Percentiles rank a stretch among this genome's conserved stretches.
Conservation (phyloP, 2,329 filamentous ascomycete species). For the Aspergillus puulaauensis region DNA sequence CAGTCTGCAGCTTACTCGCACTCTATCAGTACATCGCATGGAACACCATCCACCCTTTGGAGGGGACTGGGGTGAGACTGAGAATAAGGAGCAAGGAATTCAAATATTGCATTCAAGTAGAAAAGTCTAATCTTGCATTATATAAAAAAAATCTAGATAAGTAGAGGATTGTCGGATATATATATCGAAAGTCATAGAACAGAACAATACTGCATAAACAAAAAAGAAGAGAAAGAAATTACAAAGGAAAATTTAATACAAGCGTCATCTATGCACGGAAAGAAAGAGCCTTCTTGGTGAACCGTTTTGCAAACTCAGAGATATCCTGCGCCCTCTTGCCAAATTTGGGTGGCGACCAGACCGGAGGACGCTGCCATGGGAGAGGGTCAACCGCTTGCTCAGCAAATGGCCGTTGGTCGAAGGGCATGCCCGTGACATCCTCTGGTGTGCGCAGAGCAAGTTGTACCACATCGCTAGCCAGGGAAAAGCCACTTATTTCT, state of each 20-base stretch:
- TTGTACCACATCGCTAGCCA: not conserved
- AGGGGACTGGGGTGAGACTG: no score
- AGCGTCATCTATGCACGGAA: not conserved
- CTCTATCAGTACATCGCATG: no score
- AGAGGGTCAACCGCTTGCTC: slow-evolving; percentile 4
- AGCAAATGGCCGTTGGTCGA: not conserved
- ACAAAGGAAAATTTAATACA: not conserved
- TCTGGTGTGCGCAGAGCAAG: not conserved
- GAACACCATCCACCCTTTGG: no score
- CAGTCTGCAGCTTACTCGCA: no score
- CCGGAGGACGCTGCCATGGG: not conserved
- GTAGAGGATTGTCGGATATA: no score
- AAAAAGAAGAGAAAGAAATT: not conserved
- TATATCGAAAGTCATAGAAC: no score
- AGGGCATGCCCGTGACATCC: not conserved
- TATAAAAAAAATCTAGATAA: no score
- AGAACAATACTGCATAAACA: not conserved
- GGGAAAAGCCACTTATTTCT: not conserved
- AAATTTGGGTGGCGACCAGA: not conserved
- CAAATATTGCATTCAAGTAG: no score
- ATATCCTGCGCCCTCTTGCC: not conserved
- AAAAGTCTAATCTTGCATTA: no score
- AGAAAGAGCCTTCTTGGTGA: not conserved
- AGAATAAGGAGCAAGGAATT: no score
- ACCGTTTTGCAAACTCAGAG: not conserved